Evolutionary conservation across 805 yeast genomes (phyloP), one percentile per base, ranked within the genome.

Genomic region (Candida odintsovae): DNA sequence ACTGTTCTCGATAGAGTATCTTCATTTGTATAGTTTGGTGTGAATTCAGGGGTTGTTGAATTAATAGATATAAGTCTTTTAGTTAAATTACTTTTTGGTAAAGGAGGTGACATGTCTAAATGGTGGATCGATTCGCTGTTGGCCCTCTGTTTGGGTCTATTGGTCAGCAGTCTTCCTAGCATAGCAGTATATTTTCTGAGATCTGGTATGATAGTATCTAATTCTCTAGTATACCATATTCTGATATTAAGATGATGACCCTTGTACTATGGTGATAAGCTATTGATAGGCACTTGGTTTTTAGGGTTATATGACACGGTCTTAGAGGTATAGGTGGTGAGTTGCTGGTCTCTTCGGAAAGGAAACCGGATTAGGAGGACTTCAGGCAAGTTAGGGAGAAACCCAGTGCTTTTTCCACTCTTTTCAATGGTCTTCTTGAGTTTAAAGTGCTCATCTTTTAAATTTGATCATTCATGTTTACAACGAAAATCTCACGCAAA

Each of bases 1-100:
- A 59, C 49, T 1, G 62, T 58, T 22, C 59, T 49, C 5, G 64
- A 57, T 29, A 50, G 53, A 4, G 54, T 48, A 43, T 60, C 64
- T 28, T 60, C 64, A 41, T 48, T 54, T 11, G 39, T n/a, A 12
- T 36, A 36, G 19, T n/a, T 16, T 33, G 19, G 45, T 46, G 42
- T 46, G 51, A 36, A 43, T 31, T 19, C 28, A 35, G 28, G 23
- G 20, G 26, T 22, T 26, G 22, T 4, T 12, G 44, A 42, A 21
- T 12, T 16, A 19, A 19, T 16, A 35, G 26, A 16, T 33, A 41
- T 29, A 28, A 20, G 25, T 12, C 29, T 43, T 12, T 38, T 43
- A 12, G 46, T 38, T 12, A 44, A n/a, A 29, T 23, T 39, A 18
- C 46, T 40, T 33, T 35, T 44, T 23, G 36, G 36, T 9, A 33